A percentile compares a stretch with the other conserved stretches of the same genome.
Conservation (phyloP, 2,329 filamentous ascomycete species). For the Endocalyx cinctus region DNA sequence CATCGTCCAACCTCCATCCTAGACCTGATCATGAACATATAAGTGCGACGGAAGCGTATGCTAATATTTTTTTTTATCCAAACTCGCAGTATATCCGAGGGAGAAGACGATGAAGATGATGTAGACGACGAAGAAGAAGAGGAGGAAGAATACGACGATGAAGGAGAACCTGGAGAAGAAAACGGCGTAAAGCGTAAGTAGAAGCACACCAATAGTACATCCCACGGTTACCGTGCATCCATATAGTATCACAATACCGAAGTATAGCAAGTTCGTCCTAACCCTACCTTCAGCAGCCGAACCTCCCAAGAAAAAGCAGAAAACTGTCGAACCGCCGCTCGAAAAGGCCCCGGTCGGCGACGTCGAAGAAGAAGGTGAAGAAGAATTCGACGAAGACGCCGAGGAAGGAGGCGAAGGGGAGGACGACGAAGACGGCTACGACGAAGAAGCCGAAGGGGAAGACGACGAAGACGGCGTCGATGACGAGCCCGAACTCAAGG, state of each 20-base stretch:
- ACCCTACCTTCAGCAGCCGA: constrained; percentile 12
- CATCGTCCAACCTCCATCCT: too few relatives aligned
- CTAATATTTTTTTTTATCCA: too few relatives aligned
- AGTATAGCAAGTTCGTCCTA: too few relatives aligned
- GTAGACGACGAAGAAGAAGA: constrained; percentile 28
- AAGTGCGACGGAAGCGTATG: too few relatives aligned
- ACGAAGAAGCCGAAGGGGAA: constrained; percentile 18
- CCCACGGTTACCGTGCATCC: too few relatives aligned
- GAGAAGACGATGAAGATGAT: constrained; percentile 26
- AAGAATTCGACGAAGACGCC: constrained; percentile 23
- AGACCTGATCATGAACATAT: too few relatives aligned
- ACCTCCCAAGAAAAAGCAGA: constrained; percentile 28
- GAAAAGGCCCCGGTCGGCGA: constrained; percentile 19
- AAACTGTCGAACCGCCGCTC: constrained; percentile 18
- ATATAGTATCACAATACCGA: too few relatives aligned
- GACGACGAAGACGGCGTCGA: constrained; percentile 15
- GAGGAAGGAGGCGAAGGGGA: constrained; percentile 16
- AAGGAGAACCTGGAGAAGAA: constrained; percentile 22
- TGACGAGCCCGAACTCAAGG: constrained; percentile 19
- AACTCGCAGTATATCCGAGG: constrained; percentile 24
- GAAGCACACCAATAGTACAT: too few relatives aligned
- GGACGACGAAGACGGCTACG: constrained; percentile 11
- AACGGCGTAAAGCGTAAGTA: constrained; percentile 28
- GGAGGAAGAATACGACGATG: constrained; percentile 26
- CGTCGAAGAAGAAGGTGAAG: constrained; percentile 18